A percentile compares a stretch with the other conserved stretches of the same genome.
Evolutionary conservation across 2,329 filamentous ascomycete species (phyloP).

Genomic region (Phaeoacremonium minimum): DNA sequence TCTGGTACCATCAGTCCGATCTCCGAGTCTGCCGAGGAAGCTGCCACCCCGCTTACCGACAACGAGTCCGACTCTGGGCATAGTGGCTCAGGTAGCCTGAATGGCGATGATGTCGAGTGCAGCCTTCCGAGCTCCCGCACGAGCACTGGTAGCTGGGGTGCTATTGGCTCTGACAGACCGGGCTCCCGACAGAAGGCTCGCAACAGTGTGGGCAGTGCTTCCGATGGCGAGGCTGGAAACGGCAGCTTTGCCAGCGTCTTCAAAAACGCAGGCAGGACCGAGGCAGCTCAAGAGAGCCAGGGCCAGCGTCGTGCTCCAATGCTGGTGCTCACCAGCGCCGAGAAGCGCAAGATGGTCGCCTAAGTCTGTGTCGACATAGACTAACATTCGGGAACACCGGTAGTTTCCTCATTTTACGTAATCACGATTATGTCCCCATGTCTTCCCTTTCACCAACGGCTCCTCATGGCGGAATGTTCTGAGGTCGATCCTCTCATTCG

Average conservation of each 20-base stretch:
- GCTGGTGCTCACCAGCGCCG: conserved; percentile 81
- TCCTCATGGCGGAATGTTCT: conserved; percentile 6
- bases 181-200: conserved; percentile 63
- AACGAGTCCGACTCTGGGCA: conserved; percentile 70
- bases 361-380: not conserved
- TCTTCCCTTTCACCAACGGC: conserved; percentile 5
- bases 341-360: conserved; percentile 73
- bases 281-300: conserved; percentile 36
- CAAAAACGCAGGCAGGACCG: conserved; percentile 54
- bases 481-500: conserved; percentile 10
- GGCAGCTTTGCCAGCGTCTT: conserved; percentile 65
- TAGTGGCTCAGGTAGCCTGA: conserved; percentile 76
- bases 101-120: conserved; percentile 60
- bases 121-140: conserved; percentile 73
- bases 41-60: conserved; percentile 66
- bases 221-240: conserved; percentile 42
- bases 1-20: conserved; percentile 83
- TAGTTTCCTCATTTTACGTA: conserved; percentile 4
- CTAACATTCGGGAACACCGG: not conserved
- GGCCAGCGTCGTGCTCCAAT: conserved; percentile 77
- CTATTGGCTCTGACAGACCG: conserved; percentile 84
- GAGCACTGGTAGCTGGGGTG: conserved; percentile 68
- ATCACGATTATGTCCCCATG: conserved; percentile 9
- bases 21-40: conserved; percentile 69
- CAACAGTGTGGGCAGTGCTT: conserved; percentile 63